Base-by-base conservation (phyloP, 2,329 filamentous ascomycete genomes). In the Aureobasidium mangrovei region DNA sequence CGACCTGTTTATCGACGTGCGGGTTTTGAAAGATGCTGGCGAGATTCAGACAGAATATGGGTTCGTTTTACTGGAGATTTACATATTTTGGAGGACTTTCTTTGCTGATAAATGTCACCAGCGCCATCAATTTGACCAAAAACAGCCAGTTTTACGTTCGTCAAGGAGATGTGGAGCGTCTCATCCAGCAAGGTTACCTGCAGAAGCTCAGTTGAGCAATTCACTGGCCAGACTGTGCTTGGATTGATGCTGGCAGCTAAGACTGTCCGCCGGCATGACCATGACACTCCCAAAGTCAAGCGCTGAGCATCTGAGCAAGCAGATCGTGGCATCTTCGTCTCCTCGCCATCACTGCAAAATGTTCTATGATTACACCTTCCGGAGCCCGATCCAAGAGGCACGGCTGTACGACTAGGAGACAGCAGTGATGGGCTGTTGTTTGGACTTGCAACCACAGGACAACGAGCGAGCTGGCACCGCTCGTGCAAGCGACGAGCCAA, bases 1-100 rank as follows among this genome's bases (percentile, higher is more conserved):
- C 62, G 93, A 98, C 70, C 74, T 98, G 52, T 98, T 97, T 69
- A 95, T 98, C 63, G 93, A 98, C 69, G 93, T 98, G 35, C 79
- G 93, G 44, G 93, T 98, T 46, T 73, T 98, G 60, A 96, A 93
- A 69, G 93, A 98, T 74, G 93, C 91, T 1, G 93, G 94, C 4
- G 93, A 98, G 75, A 96, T 98, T 60, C 91, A 98, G 73, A 98
- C 93, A 0, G 94, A 98, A 76, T 98, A 98, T 67, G 93, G 93
- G 86, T 95, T 77, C 70, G 84, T 75, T 18, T 32, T 4, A 5
- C 4, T 32, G 2, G 8, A 38, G 8, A n/a, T 26, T 24, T n/a
- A 40, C 24, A n/a, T 38, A 7, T 24, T 12, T 18, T 26, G 7
- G 7, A 35, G 10, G 32, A 35, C 10, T 35, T 35, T 7, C 6